phyloP scores from a whole-genome alignment of 257 asterid genomes.

The Rhazya stricta region DNA sequence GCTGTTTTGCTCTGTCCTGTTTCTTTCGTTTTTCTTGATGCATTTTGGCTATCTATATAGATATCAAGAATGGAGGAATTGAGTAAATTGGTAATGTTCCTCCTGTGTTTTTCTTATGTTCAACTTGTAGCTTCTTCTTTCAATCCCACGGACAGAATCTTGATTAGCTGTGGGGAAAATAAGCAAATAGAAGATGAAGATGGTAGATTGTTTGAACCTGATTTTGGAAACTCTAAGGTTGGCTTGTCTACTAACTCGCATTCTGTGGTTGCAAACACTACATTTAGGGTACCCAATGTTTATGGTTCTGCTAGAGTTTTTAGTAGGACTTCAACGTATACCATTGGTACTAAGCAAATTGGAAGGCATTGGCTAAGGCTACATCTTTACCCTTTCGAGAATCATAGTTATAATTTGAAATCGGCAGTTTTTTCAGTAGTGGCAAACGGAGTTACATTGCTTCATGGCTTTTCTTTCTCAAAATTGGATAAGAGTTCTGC shows the following conservation, averaged over 20 bases:
- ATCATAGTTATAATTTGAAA: conserved; percentile 19
- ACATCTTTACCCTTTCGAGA: conserved; percentile 31
- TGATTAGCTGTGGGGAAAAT: conserved; percentile 32
- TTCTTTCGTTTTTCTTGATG: conserved; percentile 1
- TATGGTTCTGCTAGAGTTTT: conserved; percentile 34
- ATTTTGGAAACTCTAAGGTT: conserved; percentile 28
- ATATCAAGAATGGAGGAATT: conserved; percentile 17
- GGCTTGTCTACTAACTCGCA: conserved; percentile 22
- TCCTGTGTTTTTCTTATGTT: conserved; percentile 12
- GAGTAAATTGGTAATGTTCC: conserved; percentile 8
- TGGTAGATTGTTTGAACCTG: conserved; percentile 38
- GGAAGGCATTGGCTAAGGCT: conserved; percentile 44
- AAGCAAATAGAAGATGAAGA: conserved; percentile 25
- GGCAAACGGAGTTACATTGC: conserved; percentile 35
- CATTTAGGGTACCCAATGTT: conserved; percentile 10
- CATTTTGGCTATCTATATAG: conserved; percentile 7
- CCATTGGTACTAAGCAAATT: conserved; percentile 24
- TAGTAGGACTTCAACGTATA: conserved; percentile 21
- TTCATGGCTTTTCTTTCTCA: conserved; percentile 33
- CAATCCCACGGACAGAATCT: conserved; percentile 28
- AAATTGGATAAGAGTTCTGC: conserved; percentile 16
- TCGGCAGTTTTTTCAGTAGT: conserved; percentile 35
- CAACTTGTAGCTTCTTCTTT: conserved; percentile 23
- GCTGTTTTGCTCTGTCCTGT: conserved; percentile 1
- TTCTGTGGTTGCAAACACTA: conserved; percentile 20